Conservation (phyloP, 2,329 filamentous ascomycete genomes). For the Epichloe glyceriae region DNA sequence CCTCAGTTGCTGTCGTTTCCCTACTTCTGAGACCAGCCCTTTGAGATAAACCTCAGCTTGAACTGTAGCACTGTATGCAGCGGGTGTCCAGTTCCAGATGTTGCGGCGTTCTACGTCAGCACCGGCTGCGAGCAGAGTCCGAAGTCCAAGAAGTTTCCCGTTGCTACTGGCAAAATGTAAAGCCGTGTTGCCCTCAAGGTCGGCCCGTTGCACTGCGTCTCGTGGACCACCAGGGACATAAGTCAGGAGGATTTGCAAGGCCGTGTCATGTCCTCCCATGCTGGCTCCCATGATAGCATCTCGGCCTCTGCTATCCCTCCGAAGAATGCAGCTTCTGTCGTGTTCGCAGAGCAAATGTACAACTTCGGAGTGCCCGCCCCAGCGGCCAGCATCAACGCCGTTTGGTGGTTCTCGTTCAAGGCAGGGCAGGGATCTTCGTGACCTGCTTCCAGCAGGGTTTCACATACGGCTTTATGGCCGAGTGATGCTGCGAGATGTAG, state of each 20-base stretch:
- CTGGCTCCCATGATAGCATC: conserved; percentile 60
- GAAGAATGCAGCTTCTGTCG: conserved; percentile 49
- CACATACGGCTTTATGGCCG: conserved; percentile 56
- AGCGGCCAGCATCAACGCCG: conserved; percentile 69
- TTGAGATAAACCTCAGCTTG: conserved; percentile 79
- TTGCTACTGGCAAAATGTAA: conserved; percentile 77
- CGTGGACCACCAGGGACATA: conserved; percentile 42
- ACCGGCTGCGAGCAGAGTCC: conserved; percentile 65
- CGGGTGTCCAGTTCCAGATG: conserved; percentile 66
- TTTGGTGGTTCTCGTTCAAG: conserved; percentile 68
- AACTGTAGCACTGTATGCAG: conserved; percentile 71
- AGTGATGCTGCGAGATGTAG: conserved; percentile 68
- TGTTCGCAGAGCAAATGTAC: conserved; percentile 57
- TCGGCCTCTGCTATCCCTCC: conserved; percentile 53
- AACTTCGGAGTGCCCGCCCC: conserved; percentile 57
- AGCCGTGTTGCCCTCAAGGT: conserved; percentile 70
- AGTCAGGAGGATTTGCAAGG: conserved; percentile 51
- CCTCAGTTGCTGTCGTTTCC: conserved; percentile 34
- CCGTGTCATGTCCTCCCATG: conserved; percentile 47
- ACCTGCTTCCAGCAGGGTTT: conserved; percentile 56
- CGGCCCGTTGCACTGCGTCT: conserved; percentile 42
- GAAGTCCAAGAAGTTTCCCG: conserved; percentile 63
- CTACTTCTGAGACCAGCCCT: conserved; percentile 58
- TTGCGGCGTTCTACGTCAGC: conserved; percentile 63
- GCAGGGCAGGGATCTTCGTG: conserved; percentile 64